Base-by-base conservation (phyloP, 2,329 filamentous ascomycete genomes). In the Aspergillus tubingensis region DNA sequence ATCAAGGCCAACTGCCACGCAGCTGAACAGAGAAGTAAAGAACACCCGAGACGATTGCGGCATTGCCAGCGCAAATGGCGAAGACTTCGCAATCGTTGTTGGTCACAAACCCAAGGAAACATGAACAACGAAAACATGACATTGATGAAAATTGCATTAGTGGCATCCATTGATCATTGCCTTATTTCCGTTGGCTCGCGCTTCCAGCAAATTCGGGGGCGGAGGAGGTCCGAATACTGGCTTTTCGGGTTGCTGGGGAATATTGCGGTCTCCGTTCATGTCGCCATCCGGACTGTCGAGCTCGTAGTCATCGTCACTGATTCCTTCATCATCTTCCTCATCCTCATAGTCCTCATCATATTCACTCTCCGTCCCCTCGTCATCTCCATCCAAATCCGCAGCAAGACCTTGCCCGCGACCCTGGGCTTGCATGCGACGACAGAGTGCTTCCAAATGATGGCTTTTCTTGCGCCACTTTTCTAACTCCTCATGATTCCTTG, bases 391-490 rank as follows among this genome's bases (percentile, higher is more conserved):
- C 65, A 85, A 81, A 65, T 85, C 85, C 65, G 81, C 83, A 58
- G 81, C 84, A 79, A 86, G 82, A 60, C 86, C 88, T 60, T 90
- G 85, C 58, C 92, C 92, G 62, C 94, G 88, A 15, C 94, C 93
- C 72, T 97, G 93, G 66, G 91, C 91, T 77, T 98, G 94, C 92
- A 98, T 96, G 70, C 92, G 91, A 64, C 95, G 91, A 78, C 96
- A 96, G 70, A 98, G 91, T 74, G 91, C 92, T 78, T 94, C 94
- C 59, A 99, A 86, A 77, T 96, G 96, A 63, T 92, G 89, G 70
- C 92, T 92, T 82, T 92, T 92, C 79, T 90, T 91, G 72, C 88
- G 89, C 74, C 92, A 87, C 38, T 89, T 87, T 66, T 96, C 91
- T 57, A 93, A 83, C 65, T 91, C 88, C 66, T 89, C 86, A 66